Percentiles rank a stretch among this genome's conserved stretches.
These are phyloP conservation scores for Nannochloropsis gaditana DNA, from an alignment of 108 stramenopile genomes.

Conservation along the genomic window DNA sequence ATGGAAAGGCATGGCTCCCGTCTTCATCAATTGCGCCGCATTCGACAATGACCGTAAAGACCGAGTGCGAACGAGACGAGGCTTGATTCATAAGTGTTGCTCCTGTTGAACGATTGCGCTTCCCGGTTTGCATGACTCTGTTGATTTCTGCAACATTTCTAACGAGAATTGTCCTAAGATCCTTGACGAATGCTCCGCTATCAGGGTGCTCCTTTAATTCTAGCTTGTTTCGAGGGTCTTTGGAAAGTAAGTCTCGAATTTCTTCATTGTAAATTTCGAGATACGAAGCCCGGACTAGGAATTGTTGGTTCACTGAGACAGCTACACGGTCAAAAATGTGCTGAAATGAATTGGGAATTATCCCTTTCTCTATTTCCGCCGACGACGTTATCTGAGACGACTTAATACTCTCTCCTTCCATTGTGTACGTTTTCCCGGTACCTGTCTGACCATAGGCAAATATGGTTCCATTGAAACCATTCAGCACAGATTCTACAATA, in stretches of 20 bases:
- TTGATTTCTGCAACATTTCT: conserved; percentile 70
- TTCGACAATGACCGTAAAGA: conserved; percentile 82
- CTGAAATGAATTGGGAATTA: conserved; percentile 89
- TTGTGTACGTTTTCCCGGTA: conserved; percentile 70
- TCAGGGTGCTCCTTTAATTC: conserved; percentile 70
- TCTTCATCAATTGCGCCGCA: conserved; percentile 47
- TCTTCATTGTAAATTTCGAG: conserved; percentile 99
- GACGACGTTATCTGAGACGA: conserved; percentile 42
- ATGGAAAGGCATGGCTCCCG: conserved; percentile 42
- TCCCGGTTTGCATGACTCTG: conserved; percentile 70
- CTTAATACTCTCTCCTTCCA: conserved; percentile 64
- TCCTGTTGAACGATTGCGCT: conserved; percentile 73
- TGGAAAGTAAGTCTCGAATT: conserved; percentile 79
- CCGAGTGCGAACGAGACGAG: conserved; percentile 76
- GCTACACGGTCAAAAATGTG: conserved; percentile 74
- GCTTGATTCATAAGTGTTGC: conserved; percentile 84
- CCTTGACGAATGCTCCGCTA: conserved; percentile 80
- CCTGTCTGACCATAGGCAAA: conserved; percentile 97
- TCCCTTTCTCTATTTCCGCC: conserved; percentile 64
- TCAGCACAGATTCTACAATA: conserved; percentile 80
- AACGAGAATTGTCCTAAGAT: conserved; percentile 63
- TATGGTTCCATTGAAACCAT: conserved; percentile 94
- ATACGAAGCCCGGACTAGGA: conserved; percentile 83
- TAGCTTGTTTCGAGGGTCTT: conserved; percentile 59
- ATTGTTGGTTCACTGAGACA: conserved; percentile 64